A percentile compares a stretch with the other conserved stretches of the same genome.
Evolutionary conservation across 768 basidiomycete species (phyloP).

Genomic region (Rossbeevera mucosa): DNA sequence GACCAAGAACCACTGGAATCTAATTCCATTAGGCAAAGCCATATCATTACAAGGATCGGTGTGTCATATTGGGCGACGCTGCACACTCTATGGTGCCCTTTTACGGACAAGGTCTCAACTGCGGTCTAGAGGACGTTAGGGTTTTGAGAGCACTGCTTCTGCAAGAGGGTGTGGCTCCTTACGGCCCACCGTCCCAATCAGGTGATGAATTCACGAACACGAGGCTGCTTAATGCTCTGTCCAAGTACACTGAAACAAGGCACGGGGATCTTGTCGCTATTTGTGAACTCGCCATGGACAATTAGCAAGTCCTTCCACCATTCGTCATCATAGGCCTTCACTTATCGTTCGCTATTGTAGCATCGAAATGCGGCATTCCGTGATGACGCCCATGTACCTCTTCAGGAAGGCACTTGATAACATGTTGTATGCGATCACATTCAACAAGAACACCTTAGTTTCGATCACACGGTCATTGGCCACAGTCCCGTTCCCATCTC

Average conservation of each 20-base stretch:
- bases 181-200: conserved; percentile 28
- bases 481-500: conserved; percentile 54
- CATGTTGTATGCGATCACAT: conserved; percentile 60
- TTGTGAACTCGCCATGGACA: conserved; percentile 88
- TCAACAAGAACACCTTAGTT: conserved; percentile 42
- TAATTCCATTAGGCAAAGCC: conserved; percentile 58
- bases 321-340: conserved; percentile 21
- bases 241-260: conserved; percentile 74
- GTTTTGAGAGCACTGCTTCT: conserved; percentile 74
- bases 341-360: conserved; percentile 41
- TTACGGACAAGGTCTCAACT: conserved; percentile 96
- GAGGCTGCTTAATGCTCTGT: conserved; percentile 60
- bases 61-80: conserved; percentile 87
- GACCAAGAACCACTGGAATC: conserved; percentile 17
- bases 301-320: conserved; percentile 69
- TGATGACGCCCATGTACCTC: conserved; percentile 74
- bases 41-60: conserved; percentile 88
- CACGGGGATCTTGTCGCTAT: conserved; percentile 90
- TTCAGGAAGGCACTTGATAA: conserved; percentile 79
- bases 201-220: conserved; percentile 42
- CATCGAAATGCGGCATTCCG: conserved; percentile 91
- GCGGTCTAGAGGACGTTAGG: conserved; percentile 95
- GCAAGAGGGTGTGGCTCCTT: conserved; percentile 59
- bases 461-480: conserved; percentile 45
- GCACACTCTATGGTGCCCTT: conserved; percentile 99